Evolutionary conservation across 495 filamentous ascomycete species (phyloP).

Genomic region (Neurospora sp.): DNA sequence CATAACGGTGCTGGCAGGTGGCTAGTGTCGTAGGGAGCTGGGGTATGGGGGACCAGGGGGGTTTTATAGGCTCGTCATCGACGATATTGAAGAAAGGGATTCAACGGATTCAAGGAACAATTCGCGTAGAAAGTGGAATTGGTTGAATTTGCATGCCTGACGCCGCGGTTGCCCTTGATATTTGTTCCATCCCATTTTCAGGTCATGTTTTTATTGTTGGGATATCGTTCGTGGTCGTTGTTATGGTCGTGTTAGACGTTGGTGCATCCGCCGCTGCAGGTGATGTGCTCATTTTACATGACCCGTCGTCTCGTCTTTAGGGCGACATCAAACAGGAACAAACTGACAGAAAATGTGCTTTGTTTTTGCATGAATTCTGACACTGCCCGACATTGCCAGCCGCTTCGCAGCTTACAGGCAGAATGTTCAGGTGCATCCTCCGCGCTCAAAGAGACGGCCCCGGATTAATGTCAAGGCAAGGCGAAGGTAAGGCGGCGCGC

Average conservation of each 20-base stretch:
- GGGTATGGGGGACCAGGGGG: not conserved
- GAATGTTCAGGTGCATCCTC: not conserved
- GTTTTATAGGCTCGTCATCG: not conserved
- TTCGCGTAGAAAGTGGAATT: not conserved
- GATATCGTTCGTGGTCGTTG: not conserved
- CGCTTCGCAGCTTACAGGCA: not conserved
- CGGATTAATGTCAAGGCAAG: not conserved
- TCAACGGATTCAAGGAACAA: not conserved
- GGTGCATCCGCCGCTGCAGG: not conserved
- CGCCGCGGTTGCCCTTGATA: not conserved
- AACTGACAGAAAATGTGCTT: not conserved
- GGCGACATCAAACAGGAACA: not conserved
- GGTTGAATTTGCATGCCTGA: not conserved
- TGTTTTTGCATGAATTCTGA: not conserved
- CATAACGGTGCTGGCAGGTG: not conserved
- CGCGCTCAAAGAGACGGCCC: not conserved
- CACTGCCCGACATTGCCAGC: not conserved
- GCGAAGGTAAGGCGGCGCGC: not conserved
- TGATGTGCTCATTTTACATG: not conserved
- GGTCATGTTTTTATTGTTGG: not conserved
- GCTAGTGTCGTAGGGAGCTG: not conserved
- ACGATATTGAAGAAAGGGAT: not conserved
- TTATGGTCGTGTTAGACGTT: not conserved
- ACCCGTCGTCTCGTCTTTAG: not conserved
- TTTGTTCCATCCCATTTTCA: not conserved